phyloP scores from a whole-genome alignment of 306 rosid species.

The Pterocarpus santalinus region DNA sequence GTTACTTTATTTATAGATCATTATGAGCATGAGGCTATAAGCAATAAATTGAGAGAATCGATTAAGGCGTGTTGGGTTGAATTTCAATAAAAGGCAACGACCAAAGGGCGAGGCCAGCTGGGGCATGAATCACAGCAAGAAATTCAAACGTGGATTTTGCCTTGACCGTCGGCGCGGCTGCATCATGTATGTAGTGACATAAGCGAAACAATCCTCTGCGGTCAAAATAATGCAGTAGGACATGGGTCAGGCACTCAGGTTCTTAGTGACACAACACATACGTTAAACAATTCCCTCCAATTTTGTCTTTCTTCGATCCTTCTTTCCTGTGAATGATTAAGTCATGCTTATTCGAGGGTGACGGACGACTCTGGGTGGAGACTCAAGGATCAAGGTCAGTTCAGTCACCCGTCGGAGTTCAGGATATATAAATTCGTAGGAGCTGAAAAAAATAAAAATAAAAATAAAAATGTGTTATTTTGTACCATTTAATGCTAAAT shows the following conservation, averaged over 20 bases:
- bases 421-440: not conserved
- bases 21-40: not conserved
- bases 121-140: not conserved
- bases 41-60: not conserved
- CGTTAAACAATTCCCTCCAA: not conserved
- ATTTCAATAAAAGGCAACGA: conserved; percentile 49
- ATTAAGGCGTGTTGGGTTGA: not conserved
- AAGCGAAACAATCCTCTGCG: not conserved
- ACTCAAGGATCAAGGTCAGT: not conserved
- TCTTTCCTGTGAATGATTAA: not conserved
- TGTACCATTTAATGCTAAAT: too few relatives aligned
- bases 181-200: not conserved
- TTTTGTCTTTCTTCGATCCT: not conserved
- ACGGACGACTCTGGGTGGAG: not conserved
- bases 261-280: not conserved
- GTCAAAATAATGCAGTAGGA: conserved; percentile 50
- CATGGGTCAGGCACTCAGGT: not conserved
- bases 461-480: too few relatives aligned
- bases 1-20: conserved; percentile 38
- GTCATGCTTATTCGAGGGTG: conserved; percentile 7
- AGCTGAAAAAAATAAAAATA: too few relatives aligned
- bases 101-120: conserved; percentile 43
- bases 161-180: conserved; percentile 66
- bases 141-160: conserved; percentile 53
- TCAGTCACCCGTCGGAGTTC: not conserved